These are phyloP conservation scores for Neopestalotiopsis sp. DNA, from an alignment of 2,329 filamentous ascomycete species.

Conservation along the genomic window DNA sequence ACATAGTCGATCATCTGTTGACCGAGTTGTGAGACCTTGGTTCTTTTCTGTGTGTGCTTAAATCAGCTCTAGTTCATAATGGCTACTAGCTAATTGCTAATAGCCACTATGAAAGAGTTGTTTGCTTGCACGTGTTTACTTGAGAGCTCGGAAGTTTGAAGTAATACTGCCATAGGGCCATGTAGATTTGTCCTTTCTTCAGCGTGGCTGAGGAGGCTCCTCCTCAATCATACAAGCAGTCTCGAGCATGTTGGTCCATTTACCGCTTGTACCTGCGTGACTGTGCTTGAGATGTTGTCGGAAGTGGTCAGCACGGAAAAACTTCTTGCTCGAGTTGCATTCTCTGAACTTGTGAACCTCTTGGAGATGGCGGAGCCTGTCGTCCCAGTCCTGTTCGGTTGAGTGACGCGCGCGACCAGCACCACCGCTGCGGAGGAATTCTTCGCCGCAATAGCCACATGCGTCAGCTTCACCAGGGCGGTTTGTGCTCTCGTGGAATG, in stretches of 20 bases:
- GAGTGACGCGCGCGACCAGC: constrained; percentile 49
- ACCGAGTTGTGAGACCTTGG: background rate
- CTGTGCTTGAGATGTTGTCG: constrained; percentile 98
- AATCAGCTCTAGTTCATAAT: background rate
- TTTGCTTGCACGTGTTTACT: background rate
- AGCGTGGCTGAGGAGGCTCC: constrained; percentile 64
- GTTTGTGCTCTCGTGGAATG: constrained; percentile 82
- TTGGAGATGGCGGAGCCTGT: constrained; percentile 84
- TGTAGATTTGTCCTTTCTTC: constrained; percentile 29
- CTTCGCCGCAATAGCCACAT: constrained; percentile 95
- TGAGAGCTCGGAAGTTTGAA: background rate
- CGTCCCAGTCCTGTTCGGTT: constrained; percentile 88
- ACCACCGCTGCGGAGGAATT: constrained; percentile 69
- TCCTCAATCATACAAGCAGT: constrained; percentile 94
- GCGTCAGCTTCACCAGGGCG: constrained; percentile 74
- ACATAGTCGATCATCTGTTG: too few species aligned
- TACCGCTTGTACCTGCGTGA: constrained; percentile 92
- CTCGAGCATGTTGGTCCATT: constrained; percentile 98
- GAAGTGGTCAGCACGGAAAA: constrained; percentile 97
- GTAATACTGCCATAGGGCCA: background rate
- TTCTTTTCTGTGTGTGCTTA: background rate
- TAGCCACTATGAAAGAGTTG: background rate
- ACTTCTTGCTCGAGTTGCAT: constrained; percentile 98
- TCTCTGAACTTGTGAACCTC: constrained; percentile 95
- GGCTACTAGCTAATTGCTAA: background rate